Evolutionary conservation across 345 rosid genomes (phyloP).

Genomic region (Populus euphratica): DNA sequence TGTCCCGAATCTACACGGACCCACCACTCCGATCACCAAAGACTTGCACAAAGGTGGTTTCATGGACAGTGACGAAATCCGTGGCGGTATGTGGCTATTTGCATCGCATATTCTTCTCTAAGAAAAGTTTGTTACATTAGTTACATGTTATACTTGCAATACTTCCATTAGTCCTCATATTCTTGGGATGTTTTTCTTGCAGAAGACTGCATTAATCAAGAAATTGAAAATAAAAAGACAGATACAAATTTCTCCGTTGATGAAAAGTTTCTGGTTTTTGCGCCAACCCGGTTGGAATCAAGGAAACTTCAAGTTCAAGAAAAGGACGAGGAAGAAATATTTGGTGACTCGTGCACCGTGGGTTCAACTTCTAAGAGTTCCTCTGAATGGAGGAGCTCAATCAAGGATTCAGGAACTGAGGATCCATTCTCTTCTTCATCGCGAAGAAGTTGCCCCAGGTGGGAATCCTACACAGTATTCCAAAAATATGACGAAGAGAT

Average conservation of each 20-base stretch:
- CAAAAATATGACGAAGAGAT: slow-evolving; percentile 97
- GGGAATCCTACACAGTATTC: slow-evolving; percentile 96
- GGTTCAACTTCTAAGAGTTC: slow-evolving; percentile 99
- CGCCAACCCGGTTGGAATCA: slow-evolving; percentile 33
- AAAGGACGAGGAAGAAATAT: slow-evolving; percentile 48
- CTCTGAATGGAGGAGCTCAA: slow-evolving; percentile 96
- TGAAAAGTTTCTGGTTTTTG: slow-evolving; percentile 28
- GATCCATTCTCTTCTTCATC: slow-evolving; percentile 97
- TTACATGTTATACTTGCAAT: slow-evolving; percentile 11
- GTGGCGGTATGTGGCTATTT: slow-evolving; percentile 28
- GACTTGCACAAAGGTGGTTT: slow-evolving; percentile 31
- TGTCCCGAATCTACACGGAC: slow-evolving; percentile 30
- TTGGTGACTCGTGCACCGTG: slow-evolving; percentile 72
- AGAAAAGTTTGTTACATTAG: not conserved
- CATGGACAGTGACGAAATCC: slow-evolving; percentile 36
- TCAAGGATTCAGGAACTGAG: slow-evolving; percentile 68
- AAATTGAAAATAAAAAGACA: slow-evolving; percentile 10
- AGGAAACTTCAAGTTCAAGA: slow-evolving; percentile 34
- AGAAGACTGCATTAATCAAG: slow-evolving; percentile 14
- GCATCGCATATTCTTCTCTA: not conserved
- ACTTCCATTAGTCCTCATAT: slow-evolving; percentile 7
- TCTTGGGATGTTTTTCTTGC: slow-evolving; percentile 10
- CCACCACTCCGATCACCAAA: slow-evolving; percentile 28
- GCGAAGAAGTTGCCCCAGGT: slow-evolving; percentile 84
- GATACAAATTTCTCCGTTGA: slow-evolving; percentile 22